Conservation (phyloP, 1,139 yeast species). For the Taphrina deformans region DNA sequence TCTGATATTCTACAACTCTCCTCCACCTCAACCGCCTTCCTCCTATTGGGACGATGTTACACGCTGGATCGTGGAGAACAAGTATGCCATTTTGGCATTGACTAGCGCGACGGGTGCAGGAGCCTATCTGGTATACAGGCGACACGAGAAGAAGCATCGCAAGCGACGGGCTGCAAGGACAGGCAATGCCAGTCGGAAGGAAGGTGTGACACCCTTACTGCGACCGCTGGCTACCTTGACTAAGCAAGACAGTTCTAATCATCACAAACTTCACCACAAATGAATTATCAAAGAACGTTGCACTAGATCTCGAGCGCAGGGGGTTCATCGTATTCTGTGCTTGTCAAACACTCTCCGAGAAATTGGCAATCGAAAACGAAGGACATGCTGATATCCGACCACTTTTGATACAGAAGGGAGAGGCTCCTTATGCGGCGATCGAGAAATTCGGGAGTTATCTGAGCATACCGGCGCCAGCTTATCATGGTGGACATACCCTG, state of each 20-base stretch:
- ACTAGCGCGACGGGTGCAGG: slow-evolving; percentile 16
- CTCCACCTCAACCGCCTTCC: slow-evolving; percentile 17
- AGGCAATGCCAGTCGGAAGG: slow-evolving; percentile 28
- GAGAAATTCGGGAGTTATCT: slow-evolving; percentile 23
- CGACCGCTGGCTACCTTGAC: not conserved
- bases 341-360: slow-evolving; percentile 13
- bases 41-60: slow-evolving; percentile 4
- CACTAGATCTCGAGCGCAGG: slow-evolving; percentile 30
- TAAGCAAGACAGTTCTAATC: not conserved
- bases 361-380: slow-evolving; percentile 24
- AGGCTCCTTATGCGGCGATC: slow-evolving; percentile 4
- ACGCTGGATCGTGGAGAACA: slow-evolving; percentile 9
- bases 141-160: slow-evolving; percentile 5
- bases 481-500: slow-evolving; percentile 28
- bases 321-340: slow-evolving; percentile 29
- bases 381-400: slow-evolving; percentile 32
- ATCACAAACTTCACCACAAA: slow-evolving; percentile 13
- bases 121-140: slow-evolving; percentile 3
- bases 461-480: slow-evolving; percentile 28
- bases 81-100: slow-evolving; percentile 2
- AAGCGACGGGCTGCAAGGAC: slow-evolving; percentile 29
- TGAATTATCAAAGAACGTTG: slow-evolving; percentile 6
- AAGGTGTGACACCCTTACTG: not conserved
- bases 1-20: not conserved
- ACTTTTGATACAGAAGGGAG: slow-evolving; percentile 8